Conservation (phyloP, 2,329 filamentous ascomycete genomes). For the Fusarium sp. region DNA sequence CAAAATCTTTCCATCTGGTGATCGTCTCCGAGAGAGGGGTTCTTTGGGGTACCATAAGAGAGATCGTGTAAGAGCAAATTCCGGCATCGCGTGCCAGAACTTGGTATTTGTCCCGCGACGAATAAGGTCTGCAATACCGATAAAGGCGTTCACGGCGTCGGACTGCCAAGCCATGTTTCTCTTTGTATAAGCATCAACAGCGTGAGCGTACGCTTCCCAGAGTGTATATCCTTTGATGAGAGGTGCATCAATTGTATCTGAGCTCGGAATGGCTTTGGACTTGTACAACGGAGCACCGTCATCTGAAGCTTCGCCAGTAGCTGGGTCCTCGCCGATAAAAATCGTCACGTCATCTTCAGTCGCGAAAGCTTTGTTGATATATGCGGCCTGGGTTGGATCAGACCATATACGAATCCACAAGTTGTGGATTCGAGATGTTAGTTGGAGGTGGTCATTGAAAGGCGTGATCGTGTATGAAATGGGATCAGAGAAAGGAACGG, state of each 20-base stretch:
- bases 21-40: background rate
- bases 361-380: constrained; percentile 12
- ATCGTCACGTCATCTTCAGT: background rate
- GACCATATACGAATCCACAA: constrained; percentile 10
- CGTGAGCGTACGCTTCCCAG: constrained; percentile 14
- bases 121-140: constrained; percentile 20
- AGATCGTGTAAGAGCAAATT: constrained; percentile 1
- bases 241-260: background rate
- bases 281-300: constrained; percentile 2
- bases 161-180: constrained; percentile 20
- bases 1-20: background rate
- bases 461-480: background rate
- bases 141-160: constrained; percentile 19
- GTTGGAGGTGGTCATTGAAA: background rate
- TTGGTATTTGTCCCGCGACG: constrained; percentile 11
- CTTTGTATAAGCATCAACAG: constrained; percentile 13
- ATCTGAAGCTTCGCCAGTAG: background rate
- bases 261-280: background rate
- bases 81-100: constrained; percentile 20
- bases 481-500: background rate
- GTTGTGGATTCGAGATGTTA: background rate
- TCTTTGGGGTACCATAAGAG: constrained; percentile 13
- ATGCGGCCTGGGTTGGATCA: background rate
- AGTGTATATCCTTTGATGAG: background rate
- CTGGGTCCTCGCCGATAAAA: constrained; percentile 11